Conservation (phyloP, 2,329 filamentous ascomycete species). For the Talaromyces sp. region DNA sequence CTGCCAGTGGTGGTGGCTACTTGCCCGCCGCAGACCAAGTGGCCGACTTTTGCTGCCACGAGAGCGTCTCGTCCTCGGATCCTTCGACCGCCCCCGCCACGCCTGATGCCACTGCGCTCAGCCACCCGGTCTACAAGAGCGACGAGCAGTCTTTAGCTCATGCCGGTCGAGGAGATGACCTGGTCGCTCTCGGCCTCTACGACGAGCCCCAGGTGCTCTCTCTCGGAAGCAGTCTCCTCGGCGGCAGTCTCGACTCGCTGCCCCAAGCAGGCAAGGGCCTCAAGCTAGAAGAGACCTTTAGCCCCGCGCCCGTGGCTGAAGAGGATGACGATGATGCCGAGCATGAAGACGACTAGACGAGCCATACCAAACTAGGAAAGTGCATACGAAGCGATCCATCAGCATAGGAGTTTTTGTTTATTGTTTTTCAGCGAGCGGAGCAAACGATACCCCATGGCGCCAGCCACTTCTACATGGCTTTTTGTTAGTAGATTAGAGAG, state of each 20-base stretch:
- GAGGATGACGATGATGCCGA: conserved; percentile 56
- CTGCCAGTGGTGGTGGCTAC: background rate
- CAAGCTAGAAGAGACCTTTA: conserved; percentile 72
- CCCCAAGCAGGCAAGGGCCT: conserved; percentile 60
- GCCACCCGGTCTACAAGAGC: conserved; percentile 31
- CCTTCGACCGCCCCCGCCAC: conserved; percentile 31
- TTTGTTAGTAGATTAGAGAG: background rate
- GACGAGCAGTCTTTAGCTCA: conserved; percentile 13
- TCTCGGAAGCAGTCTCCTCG: conserved; percentile 55
- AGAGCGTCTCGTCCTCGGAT: conserved; percentile 30
- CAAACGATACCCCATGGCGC: background rate
- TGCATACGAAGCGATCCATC: conserved; percentile 6
- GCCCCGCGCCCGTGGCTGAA: conserved; percentile 59
- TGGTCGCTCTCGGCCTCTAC: conserved; percentile 79
- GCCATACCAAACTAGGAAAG: background rate
- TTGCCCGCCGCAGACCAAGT: conserved; percentile 22
- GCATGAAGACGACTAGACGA: conserved; percentile 41
- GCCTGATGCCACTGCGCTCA: conserved; percentile 23
- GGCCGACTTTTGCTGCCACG: conserved; percentile 26
- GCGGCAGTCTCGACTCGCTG: conserved; percentile 40
- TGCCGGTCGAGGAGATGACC: conserved; percentile 62
- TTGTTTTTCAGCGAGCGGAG: conserved; percentile 7
- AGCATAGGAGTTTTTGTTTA: conserved; percentile 1
- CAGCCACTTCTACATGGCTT: background rate
- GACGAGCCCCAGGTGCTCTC: conserved; percentile 59